phyloP scores from a whole-genome alignment of 2,329 filamentous ascomycete genomes.

The Lizonia empirigonia region DNA sequence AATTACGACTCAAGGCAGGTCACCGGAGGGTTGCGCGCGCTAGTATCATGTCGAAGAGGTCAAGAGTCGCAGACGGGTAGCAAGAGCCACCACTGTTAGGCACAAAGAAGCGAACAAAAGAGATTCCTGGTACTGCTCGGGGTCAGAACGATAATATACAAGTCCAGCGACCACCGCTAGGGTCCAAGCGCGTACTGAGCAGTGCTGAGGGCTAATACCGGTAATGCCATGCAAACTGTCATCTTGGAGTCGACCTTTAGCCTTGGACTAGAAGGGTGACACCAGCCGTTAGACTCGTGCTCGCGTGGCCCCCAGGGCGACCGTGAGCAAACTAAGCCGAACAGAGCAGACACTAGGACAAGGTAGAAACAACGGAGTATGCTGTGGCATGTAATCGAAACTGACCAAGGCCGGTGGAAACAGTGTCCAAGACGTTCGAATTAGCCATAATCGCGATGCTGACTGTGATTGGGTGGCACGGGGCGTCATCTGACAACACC shows the following conservation, averaged over 20 bases:
- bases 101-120: slow-evolving; percentile 10
- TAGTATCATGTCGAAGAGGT: slow-evolving; percentile 27
- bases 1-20: slow-evolving; percentile 20
- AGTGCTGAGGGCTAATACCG: slow-evolving; percentile 1
- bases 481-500: slow-evolving; percentile 16
- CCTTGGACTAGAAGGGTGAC: background rate
- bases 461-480: slow-evolving; percentile 14
- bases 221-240: slow-evolving; percentile 4
- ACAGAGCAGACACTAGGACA: background rate
- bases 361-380: background rate
- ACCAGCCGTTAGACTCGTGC: slow-evolving; percentile 4
- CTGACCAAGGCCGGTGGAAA: slow-evolving; percentile 9
- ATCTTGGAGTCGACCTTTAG: background rate
- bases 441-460: slow-evolving; percentile 10
- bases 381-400: background rate
- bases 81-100: background rate
- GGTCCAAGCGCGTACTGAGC: slow-evolving; percentile 13
- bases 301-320: slow-evolving; percentile 12
- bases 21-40: slow-evolving; percentile 10
- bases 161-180: slow-evolving; percentile 12
- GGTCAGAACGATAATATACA: slow-evolving; percentile 34
- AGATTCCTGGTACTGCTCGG: slow-evolving; percentile 13
- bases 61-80: background rate
- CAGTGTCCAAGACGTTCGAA: background rate
- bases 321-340: slow-evolving; percentile 3